A percentile compares a stretch with the other conserved stretches of the same genome.
These are phyloP conservation scores for Penstemon eatonii DNA, from an alignment of 257 asterid species.

Conservation along the genomic window DNA sequence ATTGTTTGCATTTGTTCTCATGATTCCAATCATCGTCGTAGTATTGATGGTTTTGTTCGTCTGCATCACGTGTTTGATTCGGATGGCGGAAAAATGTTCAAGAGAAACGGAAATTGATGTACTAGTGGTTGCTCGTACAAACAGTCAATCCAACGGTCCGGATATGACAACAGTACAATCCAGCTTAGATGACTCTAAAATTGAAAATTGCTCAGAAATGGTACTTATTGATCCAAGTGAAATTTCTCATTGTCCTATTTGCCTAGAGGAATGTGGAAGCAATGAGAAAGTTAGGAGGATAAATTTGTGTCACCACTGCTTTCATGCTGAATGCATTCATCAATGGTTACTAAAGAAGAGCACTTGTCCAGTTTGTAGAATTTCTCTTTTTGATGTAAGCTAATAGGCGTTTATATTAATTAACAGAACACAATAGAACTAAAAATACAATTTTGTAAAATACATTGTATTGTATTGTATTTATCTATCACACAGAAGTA, in stretches of 20 bases:
- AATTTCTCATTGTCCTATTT: constrained; percentile 28
- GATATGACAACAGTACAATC: background rate
- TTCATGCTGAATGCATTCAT: constrained; percentile 30
- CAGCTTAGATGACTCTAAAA: constrained; percentile 32
- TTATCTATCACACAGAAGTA: too few species aligned
- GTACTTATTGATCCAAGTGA: constrained; percentile 1
- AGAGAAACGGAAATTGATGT: constrained; percentile 6
- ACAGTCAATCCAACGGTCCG: background rate
- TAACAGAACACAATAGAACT: too few species aligned
- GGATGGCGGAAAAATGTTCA: background rate
- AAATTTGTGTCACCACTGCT: constrained; percentile 31
- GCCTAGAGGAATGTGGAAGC: constrained; percentile 27
- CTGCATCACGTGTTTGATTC: constrained; percentile 12
- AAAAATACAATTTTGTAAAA: too few species aligned
- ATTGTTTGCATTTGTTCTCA: background rate
- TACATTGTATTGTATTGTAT: too few species aligned
- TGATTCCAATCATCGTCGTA: constrained; percentile 4
- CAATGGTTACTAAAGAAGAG: constrained; percentile 33
- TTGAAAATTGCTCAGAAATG: constrained; percentile 23
- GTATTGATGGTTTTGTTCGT: background rate
- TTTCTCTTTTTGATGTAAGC: constrained; percentile 24
- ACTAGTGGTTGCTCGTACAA: background rate
- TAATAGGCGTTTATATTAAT: background rate
- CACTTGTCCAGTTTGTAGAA: constrained; percentile 38
- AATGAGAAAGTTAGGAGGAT: constrained; percentile 30